Evolutionary conservation across 2,329 filamentous ascomycete genomes (phyloP).

Genomic region (Phaeosphaeria sp.): DNA sequence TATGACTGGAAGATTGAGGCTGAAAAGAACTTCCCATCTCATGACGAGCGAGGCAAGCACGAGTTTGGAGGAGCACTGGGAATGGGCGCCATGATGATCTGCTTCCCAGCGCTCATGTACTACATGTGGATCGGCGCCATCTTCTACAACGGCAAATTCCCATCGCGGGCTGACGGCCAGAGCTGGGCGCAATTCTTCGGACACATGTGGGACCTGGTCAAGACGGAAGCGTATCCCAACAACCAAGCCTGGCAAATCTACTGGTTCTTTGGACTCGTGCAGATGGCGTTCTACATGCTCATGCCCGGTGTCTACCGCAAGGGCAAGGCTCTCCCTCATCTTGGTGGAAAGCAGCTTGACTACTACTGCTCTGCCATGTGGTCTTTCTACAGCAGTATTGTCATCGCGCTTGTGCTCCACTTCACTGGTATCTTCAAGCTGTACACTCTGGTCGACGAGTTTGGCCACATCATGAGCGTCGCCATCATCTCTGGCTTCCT

Average conservation of each 20-base stretch:
- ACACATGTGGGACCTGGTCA: slow-evolving; percentile 75
- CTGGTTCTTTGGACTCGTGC: slow-evolving; percentile 89
- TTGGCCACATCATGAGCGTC: slow-evolving; percentile 90
- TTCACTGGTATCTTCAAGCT: slow-evolving; percentile 84
- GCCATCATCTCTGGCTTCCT: slow-evolving; percentile 90
- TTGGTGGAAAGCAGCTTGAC: slow-evolving; percentile 81
- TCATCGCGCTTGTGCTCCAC: slow-evolving; percentile 74
- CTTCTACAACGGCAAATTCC: slow-evolving; percentile 87
- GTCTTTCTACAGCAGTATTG: slow-evolving; percentile 87
- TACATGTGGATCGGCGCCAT: slow-evolving; percentile 99
- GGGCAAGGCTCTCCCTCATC: slow-evolving; percentile 85
- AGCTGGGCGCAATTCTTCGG: slow-evolving; percentile 72
- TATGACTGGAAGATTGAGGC: slow-evolving; percentile 38
- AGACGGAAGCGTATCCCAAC: slow-evolving; percentile 84
- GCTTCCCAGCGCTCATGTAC: slow-evolving; percentile 95
- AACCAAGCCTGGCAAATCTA: slow-evolving; percentile 89
- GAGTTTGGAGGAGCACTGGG: slow-evolving; percentile 93
- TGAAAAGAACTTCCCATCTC: slow-evolving; percentile 42
- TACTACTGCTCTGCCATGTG: slow-evolving; percentile 94
- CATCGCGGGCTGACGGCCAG: slow-evolving; percentile 70
- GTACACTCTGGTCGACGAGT: slow-evolving; percentile 93
- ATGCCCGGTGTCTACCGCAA: slow-evolving; percentile 87
- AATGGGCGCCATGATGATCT: slow-evolving; percentile 83
- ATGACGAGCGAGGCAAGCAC: slow-evolving; percentile 59
- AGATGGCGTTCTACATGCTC: slow-evolving; percentile 81